phyloP scores from a whole-genome alignment of 164 flowering plant genomes.

The Euptelea pleiosperma region DNA sequence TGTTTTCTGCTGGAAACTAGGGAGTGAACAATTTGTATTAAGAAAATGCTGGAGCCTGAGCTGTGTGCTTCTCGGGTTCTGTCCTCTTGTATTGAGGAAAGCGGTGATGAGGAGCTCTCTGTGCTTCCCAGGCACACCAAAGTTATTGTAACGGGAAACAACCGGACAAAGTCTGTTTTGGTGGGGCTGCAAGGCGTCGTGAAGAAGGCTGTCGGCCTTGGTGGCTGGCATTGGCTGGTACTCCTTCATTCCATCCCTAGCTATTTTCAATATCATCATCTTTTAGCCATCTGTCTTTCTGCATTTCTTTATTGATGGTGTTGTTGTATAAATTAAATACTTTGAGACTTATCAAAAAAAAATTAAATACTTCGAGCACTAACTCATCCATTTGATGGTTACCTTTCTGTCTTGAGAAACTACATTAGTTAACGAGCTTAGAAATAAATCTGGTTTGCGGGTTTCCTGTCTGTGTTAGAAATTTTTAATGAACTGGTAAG shows the following conservation, averaged over 20 bases:
- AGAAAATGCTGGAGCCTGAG: constrained; percentile 60
- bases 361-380: too few relatives aligned
- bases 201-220: constrained; percentile 99
- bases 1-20: constrained; percentile 1
- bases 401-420: too few relatives aligned
- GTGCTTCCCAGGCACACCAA: constrained; percentile 95
- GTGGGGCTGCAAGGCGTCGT: constrained; percentile 97
- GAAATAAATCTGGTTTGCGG: background rate
- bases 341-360: too few relatives aligned
- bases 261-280: background rate
- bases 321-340: too few relatives aligned
- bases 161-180: constrained; percentile 87
- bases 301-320: too few relatives aligned
- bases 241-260: constrained; percentile 3
- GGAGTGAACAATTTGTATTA: constrained; percentile 7
- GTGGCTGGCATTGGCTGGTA: constrained; percentile 99
- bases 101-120: constrained; percentile 86
- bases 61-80: constrained; percentile 58
- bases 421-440: too few relatives aligned
- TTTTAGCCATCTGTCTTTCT: background rate
- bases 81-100: constrained; percentile 72
- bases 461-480: background rate
- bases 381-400: too few relatives aligned
- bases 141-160: constrained; percentile 91
- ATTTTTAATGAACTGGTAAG: too few relatives aligned